Evolutionary conservation across 2,329 filamentous ascomycete species (phyloP), one percentile per base, ranked within the genome.

Genomic region (Colletotrichum zoysiae): DNA sequence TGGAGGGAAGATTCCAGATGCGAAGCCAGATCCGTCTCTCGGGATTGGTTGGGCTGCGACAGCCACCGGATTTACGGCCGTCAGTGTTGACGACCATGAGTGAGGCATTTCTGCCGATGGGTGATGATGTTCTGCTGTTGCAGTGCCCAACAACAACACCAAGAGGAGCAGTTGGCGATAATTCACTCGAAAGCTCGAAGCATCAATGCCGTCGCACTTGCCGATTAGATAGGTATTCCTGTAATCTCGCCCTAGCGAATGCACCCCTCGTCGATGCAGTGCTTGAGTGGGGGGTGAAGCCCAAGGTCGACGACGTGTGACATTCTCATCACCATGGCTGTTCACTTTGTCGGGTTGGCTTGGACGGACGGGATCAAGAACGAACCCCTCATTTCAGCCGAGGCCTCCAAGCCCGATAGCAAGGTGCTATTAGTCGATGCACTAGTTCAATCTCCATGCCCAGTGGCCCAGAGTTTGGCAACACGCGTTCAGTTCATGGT

Each of bases 1-100:
- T 71, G 68, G 68, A 71, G 68, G 65, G 64, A 62, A 44, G 58
- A 50, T 56, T 57, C 33, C 50, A 48, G 42, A 35, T 71, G 38
- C 38, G 51, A 58, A 35, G 33, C 58, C 38, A 57, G n/a, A 58
- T 55, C 16, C 44, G 51, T 51, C 18, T 14, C 23, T 16, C 38
- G 64, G 42, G 56, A 44, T 60, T 33, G 50, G 57, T 67, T 68
- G 65, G 64, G 51, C 63, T 50, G 57, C 44, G 38, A 44, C n/a
- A 35, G 56, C 55, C 20, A 38, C 59, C 46, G 44, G 48, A 70
- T 33, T 60, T 18, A 3, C 46, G 53, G 61, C 14, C 38, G 40
- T 23, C 30, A 38, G 23, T 23, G 23, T 12, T 70, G 40, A 30
- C 26, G 55, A 55, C 55, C 55, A 62, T 30, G 30, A 53, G 18